Conservation (phyloP, 2,329 filamentous ascomycete genomes). For the Aureobasidium melanogenum region DNA sequence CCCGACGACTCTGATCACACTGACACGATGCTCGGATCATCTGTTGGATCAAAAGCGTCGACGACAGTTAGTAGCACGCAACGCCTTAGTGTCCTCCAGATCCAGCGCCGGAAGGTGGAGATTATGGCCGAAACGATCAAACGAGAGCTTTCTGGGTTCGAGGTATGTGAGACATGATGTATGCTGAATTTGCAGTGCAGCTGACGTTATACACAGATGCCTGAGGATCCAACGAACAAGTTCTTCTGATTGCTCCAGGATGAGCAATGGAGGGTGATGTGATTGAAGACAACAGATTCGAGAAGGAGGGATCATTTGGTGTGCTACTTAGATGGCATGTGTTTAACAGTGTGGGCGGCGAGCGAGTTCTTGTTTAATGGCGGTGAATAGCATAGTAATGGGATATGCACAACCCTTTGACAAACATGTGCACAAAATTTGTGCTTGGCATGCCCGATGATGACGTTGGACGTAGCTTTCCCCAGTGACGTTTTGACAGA, state of each 20-base stretch:
- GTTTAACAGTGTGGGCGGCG: not conserved
- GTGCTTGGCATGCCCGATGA: not conserved
- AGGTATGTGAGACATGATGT: constrained; percentile 22
- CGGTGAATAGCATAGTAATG: not conserved
- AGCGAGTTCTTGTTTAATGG: not conserved
- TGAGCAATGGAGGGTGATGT: not conserved
- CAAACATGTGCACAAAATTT: not conserved
- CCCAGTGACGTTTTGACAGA: not conserved
- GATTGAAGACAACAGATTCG: no score
- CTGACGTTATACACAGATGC: constrained; percentile 30
- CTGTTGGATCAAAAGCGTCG: constrained; percentile 17
- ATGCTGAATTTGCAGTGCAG: not conserved
- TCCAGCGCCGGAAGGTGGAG: constrained; percentile 41
- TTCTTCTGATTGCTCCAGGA: constrained; percentile 21
- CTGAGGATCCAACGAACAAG: constrained; percentile 28
- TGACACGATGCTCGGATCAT: constrained; percentile 9
- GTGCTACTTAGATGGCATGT: not conserved
- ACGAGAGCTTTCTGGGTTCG: constrained; percentile 38
- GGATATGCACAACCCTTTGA: not conserved
- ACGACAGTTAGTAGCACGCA: constrained; percentile 27
- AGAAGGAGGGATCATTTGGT: not conserved
- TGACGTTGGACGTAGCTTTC: not conserved
- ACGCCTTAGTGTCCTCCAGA: constrained; percentile 34
- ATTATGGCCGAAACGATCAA: constrained; percentile 36
- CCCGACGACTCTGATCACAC: constrained; percentile 10